Percentiles rank a stretch among this genome's conserved stretches.
Conservation (phyloP, 441 rosid genomes). For the Brassica balearica region DNA sequence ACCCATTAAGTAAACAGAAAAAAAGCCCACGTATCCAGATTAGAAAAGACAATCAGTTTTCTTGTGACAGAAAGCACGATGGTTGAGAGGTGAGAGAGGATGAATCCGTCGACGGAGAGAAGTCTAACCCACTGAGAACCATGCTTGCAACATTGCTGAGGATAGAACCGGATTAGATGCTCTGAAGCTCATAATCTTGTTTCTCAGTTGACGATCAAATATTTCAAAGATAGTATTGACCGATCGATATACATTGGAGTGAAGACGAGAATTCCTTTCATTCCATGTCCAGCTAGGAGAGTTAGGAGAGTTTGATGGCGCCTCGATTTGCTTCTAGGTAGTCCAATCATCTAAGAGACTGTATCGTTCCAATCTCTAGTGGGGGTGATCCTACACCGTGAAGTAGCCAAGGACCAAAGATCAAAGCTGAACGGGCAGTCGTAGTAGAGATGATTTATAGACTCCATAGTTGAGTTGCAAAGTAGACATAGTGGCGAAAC, state of each 20-base stretch:
- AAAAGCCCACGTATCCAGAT: no score
- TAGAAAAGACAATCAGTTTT: no score
- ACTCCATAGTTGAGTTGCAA: no score
- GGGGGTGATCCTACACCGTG: background rate
- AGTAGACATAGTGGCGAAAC: background rate
- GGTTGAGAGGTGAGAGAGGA: no score
- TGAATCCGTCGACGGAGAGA: no score
- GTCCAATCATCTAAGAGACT: background rate
- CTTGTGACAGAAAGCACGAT: no score
- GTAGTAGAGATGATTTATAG: no score
- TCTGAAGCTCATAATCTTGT: background rate
- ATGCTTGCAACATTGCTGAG: background rate
- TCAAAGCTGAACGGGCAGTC: background rate
- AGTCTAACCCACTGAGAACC: background rate
- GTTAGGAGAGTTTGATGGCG: background rate
- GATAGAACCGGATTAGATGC: background rate
- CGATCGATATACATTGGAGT: background rate
- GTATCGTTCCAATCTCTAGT: background rate
- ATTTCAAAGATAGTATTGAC: background rate
- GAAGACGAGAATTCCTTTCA: background rate
- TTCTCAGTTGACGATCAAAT: background rate
- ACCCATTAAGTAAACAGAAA: no score
- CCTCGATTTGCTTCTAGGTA: background rate
- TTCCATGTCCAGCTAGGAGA: background rate
- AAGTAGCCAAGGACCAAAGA: background rate